phyloP scores from a whole-genome alignment of 495 filamentous ascomycete species.

The Staphylotrichum longicolle region DNA sequence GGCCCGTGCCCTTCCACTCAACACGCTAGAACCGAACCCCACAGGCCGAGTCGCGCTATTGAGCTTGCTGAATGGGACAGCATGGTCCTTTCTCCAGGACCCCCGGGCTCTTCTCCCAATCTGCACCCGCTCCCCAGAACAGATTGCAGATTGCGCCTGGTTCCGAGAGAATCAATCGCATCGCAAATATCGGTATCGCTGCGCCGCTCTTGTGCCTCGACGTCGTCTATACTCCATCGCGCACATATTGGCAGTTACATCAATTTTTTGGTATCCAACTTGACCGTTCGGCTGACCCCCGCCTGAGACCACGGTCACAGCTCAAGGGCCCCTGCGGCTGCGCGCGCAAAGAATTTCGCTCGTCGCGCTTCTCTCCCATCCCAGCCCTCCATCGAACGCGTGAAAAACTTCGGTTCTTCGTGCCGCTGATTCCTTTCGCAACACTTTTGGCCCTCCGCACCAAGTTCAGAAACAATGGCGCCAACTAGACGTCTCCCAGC shows the following conservation, averaged over 20 bases:
- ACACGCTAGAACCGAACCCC: constrained; percentile 24
- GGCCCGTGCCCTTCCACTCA: constrained; percentile 28
- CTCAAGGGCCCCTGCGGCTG: constrained; percentile 20
- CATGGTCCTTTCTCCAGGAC: constrained; percentile 19
- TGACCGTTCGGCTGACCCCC: constrained; percentile 1
- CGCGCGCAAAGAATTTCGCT: constrained; percentile 37
- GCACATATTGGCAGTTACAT: neutral
- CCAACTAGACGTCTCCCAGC: constrained; percentile 61
- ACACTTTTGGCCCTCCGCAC: neutral
- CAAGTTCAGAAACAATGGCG: constrained; percentile 47
- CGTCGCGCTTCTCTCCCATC: constrained; percentile 16
- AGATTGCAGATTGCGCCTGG: constrained; percentile 30
- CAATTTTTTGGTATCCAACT: neutral
- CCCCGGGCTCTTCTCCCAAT: constrained; percentile 31
- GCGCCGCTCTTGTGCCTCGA: constrained; percentile 10
- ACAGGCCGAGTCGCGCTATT: constrained; percentile 26
- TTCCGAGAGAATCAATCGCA: constrained; percentile 26
- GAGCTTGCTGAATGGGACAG: constrained; percentile 15
- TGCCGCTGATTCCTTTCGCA: neutral
- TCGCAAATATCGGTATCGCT: constrained; percentile 16
- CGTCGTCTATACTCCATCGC: constrained; percentile 6
- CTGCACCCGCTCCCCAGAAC: constrained; percentile 26
- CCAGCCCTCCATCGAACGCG: neutral
- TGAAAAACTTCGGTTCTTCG: neutral
- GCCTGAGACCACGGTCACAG: neutral